A percentile compares a stretch with the other conserved stretches of the same genome.
These are phyloP conservation scores for Pisolithus albus DNA, from an alignment of 768 basidiomycete genomes.

Conservation along the genomic window DNA sequence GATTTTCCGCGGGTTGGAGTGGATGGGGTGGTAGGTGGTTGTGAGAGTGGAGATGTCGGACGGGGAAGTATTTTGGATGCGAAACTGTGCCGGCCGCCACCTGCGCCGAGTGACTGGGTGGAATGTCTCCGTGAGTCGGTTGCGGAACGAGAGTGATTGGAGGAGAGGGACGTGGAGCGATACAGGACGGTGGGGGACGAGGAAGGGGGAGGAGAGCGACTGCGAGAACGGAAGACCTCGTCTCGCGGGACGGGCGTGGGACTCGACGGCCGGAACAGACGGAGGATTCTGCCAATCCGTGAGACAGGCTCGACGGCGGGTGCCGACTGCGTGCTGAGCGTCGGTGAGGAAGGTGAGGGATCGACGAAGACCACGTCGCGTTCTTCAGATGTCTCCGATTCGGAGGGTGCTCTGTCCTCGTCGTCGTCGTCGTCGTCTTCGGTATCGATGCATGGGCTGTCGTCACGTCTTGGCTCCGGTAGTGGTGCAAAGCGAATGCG, in stretches of 20 bases:
- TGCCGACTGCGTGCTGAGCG: slow-evolving; percentile 12
- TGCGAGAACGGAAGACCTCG: not conserved
- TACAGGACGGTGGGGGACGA: not conserved
- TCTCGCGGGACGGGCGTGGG: not conserved
- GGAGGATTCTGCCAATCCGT: slow-evolving; percentile 12
- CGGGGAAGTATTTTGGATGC: slow-evolving; percentile 5
- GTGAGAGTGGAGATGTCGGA: not conserved
- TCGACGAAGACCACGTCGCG: not conserved
- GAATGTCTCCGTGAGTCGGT: slow-evolving; percentile 22
- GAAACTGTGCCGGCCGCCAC: slow-evolving; percentile 24
- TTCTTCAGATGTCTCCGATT: slow-evolving; percentile 3
- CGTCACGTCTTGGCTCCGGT: slow-evolving; percentile 62
- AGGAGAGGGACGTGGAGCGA: slow-evolving; percentile 1
- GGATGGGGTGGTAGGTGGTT: slow-evolving; percentile 4
- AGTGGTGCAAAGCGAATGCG: slow-evolving; percentile 80
- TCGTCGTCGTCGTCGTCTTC: slow-evolving; percentile 28
- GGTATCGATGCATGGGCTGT: slow-evolving; percentile 14
- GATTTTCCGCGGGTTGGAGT: not conserved
- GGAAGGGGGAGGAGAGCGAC: not conserved
- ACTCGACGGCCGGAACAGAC: slow-evolving; percentile 13
- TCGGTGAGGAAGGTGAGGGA: slow-evolving; percentile 18
- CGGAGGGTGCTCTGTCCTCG: not conserved
- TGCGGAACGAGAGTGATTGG: not conserved
- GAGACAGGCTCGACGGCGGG: slow-evolving; percentile 11
- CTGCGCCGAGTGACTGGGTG: slow-evolving; percentile 15